Evolutionary conservation across 2,329 filamentous ascomycete species (phyloP), one percentile per base, ranked within the genome.

Genomic region (Trichoderma pleuroti): DNA sequence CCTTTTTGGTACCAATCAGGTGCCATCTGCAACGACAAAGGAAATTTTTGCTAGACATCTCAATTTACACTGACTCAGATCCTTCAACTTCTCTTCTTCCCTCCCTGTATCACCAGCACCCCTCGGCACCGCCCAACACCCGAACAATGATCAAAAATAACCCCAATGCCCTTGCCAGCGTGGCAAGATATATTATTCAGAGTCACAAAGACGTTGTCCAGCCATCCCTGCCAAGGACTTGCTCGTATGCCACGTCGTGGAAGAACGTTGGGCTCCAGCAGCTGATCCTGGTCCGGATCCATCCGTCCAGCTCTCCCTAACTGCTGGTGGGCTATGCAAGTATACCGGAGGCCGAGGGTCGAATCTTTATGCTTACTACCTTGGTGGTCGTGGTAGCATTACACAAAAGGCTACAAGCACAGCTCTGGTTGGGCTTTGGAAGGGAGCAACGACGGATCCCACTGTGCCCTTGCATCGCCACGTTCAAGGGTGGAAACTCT

Each of bases 291-390:
- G 54, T 21, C 7, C 6, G n/a, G 24, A 9, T 18, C 34, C 18
- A 59, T 57, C 34, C 18, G 46, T 57, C n/a, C 52, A 16, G 54
- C n/a, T 28, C 63, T 67, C 54, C 32, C 56, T 52, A n/a, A 42
- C 30, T 42, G 39, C 64, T 16, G 18, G 18, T 42, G 49, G 28
- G 32, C 46, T 56, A 18, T 54, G 21, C 34, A n/a, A 16, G 24
- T 30, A 26, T 64, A 54, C 39, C 62, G 46, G 30, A 52, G 5
- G 5, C 62, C 62, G 42, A 52, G n/a, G 42, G 7, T 28, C 42
- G 59, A 64, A 60, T 34, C n/a, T 67, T 68, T 68, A 68, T 68
- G 64, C 64, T 46, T 68, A 68, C 34, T 39, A 21, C 26, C 26
- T 28, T 28, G 26, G 18, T 46, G 30, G 21, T 30, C 36, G 28